These are phyloP conservation scores for Brassica hybrid DNA, from an alignment of 441 rosid genomes.

Conservation along the genomic window DNA sequence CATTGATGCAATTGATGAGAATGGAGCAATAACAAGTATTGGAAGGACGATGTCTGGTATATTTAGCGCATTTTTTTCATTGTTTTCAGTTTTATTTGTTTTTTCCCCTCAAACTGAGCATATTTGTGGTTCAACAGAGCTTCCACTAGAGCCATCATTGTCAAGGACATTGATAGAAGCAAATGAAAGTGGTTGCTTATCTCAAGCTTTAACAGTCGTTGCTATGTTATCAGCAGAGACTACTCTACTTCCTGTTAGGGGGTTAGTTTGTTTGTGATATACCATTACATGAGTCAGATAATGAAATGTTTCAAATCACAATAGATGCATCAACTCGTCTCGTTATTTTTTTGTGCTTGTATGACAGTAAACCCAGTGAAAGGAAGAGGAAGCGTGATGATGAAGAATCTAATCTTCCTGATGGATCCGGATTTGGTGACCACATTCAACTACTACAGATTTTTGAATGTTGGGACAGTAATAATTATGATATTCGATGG, in stretches of 20 bases:
- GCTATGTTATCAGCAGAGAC: slow-evolving; percentile 98
- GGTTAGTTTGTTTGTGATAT: slow-evolving; percentile 52
- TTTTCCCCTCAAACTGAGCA: slow-evolving; percentile 1
- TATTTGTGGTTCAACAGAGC: slow-evolving; percentile 61
- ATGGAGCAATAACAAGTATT: slow-evolving; percentile 80
- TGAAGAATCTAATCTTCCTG: slow-evolving; percentile 68
- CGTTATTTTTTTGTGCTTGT: slow-evolving; percentile 24
- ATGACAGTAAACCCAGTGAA: slow-evolving; percentile 64
- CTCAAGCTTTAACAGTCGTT: slow-evolving; percentile 91
- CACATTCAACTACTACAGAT: slow-evolving; percentile 94
- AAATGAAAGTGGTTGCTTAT: slow-evolving; percentile 78
- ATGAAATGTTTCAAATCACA: slow-evolving; percentile 25
- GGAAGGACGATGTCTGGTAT: slow-evolving; percentile 96
- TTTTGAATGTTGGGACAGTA: slow-evolving; percentile 79
- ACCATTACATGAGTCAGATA: slow-evolving; percentile 9
- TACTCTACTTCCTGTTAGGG: slow-evolving; percentile 73
- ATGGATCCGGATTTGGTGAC: slow-evolving; percentile 95
- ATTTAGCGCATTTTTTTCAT: slow-evolving; percentile 20
- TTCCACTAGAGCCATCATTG: slow-evolving; percentile 95
- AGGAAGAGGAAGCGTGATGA: slow-evolving; percentile 79
- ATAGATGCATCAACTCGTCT: slow-evolving; percentile 6
- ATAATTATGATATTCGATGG: slow-evolving; percentile 75
- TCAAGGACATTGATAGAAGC: slow-evolving; percentile 96
- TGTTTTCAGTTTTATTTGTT: neutral
- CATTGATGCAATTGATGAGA: slow-evolving; percentile 91